Conservation (phyloP, 1,139 yeast species). For the Hemisphaericaspora lyxosophila region DNA sequence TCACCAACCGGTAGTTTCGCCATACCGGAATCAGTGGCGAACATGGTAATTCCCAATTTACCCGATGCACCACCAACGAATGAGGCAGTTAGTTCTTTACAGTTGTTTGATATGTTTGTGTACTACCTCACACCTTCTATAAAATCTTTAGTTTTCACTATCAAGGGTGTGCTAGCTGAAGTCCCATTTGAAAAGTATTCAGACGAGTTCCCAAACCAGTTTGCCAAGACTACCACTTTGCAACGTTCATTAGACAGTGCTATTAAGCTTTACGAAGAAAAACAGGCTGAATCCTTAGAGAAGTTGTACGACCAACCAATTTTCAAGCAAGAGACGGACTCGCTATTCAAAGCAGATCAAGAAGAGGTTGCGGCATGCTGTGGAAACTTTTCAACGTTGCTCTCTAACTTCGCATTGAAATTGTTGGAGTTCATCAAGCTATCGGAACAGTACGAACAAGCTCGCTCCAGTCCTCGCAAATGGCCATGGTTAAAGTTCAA, state of each 20-base stretch:
- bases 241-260: slow-evolving; percentile 54
- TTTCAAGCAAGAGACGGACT: slow-evolving; percentile 39
- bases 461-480: slow-evolving; percentile 26
- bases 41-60: slow-evolving; percentile 15
- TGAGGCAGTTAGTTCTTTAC: slow-evolving; percentile 20
- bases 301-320: slow-evolving; percentile 59
- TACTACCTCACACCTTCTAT: slow-evolving; percentile 71
- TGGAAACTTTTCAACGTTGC: slow-evolving; percentile 71
- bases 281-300: slow-evolving; percentile 58
- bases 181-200: slow-evolving; percentile 52
- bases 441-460: slow-evolving; percentile 43
- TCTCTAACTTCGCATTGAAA: slow-evolving; percentile 64
- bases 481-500: slow-evolving; percentile 62
- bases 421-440: slow-evolving; percentile 48
- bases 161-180: slow-evolving; percentile 59
- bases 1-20: slow-evolving; percentile 16
- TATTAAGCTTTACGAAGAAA: slow-evolving; percentile 51
- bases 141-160: slow-evolving; percentile 63
- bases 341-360: slow-evolving; percentile 57
- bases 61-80: slow-evolving; percentile 2
- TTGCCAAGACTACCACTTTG: slow-evolving; percentile 43
- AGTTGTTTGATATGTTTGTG: slow-evolving; percentile 65
- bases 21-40: slow-evolving; percentile 30
- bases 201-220: slow-evolving; percentile 26
- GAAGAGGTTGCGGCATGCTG: slow-evolving; percentile 86